Conservation (phyloP, 2,329 filamentous ascomycete species). For the Fusarium protoensiforme region DNA sequence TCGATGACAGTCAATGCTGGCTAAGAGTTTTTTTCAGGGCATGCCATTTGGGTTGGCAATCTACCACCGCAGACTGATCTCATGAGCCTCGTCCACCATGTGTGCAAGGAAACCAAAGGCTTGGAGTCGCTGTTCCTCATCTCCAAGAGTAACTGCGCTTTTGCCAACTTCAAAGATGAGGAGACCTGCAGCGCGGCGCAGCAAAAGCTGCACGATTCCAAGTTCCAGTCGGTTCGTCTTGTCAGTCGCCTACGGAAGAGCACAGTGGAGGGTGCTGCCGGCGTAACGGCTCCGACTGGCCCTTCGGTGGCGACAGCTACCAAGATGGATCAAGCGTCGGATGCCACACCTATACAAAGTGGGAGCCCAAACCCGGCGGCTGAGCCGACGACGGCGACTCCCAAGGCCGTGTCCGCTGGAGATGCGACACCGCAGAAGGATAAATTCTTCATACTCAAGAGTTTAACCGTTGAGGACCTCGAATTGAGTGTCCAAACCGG, state of each 20-base stretch:
- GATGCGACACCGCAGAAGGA: conserved; percentile 61
- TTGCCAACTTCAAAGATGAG: conserved; percentile 93
- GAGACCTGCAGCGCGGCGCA: conserved; percentile 80
- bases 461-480: conserved; percentile 88
- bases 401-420: background rate
- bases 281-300: conserved; percentile 64
- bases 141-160: conserved; percentile 96
- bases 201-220: conserved; percentile 87
- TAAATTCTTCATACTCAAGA: conserved; percentile 93
- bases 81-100: conserved; percentile 88
- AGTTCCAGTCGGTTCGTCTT: conserved; percentile 85
- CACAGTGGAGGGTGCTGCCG: conserved; percentile 57
- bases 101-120: conserved; percentile 80
- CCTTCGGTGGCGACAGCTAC: conserved; percentile 56
- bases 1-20: conserved; percentile 10
- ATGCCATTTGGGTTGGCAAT: conserved; percentile 97
- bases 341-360: conserved; percentile 6
- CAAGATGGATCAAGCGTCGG: conserved; percentile 20
- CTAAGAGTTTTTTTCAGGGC: conserved; percentile 60
- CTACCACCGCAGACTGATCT: conserved; percentile 85
- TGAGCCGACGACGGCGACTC: background rate
- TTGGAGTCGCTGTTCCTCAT: conserved; percentile 94
- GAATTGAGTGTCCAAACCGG: conserved; percentile 88
- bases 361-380: conserved; percentile 3
- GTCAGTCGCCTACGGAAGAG: conserved; percentile 83